These are phyloP conservation scores for Xylaria multiplex DNA, from an alignment of 2,329 filamentous ascomycete species.

Conservation along the genomic window DNA sequence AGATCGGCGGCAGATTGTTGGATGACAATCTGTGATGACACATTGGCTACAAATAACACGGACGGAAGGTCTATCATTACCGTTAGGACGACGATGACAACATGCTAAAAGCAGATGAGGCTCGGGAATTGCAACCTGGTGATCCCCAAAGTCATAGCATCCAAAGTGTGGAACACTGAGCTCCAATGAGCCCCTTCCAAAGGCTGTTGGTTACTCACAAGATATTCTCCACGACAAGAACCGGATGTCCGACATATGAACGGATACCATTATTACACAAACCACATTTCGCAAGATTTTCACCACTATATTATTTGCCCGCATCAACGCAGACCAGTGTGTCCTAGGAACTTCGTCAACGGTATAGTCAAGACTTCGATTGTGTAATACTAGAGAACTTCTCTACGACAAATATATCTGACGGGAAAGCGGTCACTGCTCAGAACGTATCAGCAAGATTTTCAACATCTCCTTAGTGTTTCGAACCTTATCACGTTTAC, in stretches of 20 bases:
- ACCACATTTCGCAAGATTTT: conserved; percentile 28
- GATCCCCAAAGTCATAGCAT: conserved; percentile 43
- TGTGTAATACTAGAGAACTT: conserved; percentile 65
- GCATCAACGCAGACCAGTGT: conserved; percentile 71
- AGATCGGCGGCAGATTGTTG: conserved; percentile 1
- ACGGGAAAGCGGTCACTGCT: conserved; percentile 51
- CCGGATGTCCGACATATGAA: conserved; percentile 67
- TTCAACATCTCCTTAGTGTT: neutral
- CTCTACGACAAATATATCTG: conserved; percentile 60
- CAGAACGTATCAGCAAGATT: conserved; percentile 52
- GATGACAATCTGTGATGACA: neutral
- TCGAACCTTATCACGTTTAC: neutral
- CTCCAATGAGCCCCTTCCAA: conserved; percentile 59
- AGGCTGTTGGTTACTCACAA: conserved; percentile 48
- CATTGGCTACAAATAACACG: no score
- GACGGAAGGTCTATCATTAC: no score
- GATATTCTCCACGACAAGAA: conserved; percentile 67
- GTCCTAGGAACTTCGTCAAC: conserved; percentile 66
- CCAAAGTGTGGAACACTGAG: conserved; percentile 66
- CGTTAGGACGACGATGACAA: no score
- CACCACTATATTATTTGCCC: conserved; percentile 64
- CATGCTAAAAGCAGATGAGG: no score
- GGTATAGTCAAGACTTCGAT: conserved; percentile 65
- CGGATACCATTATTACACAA: conserved; percentile 51
- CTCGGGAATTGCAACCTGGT: neutral